Percentiles rank a stretch among this genome's conserved stretches.
Conservation (phyloP, 805 yeast genomes). For the Zygosaccharomyces pseudorouxii region DNA sequence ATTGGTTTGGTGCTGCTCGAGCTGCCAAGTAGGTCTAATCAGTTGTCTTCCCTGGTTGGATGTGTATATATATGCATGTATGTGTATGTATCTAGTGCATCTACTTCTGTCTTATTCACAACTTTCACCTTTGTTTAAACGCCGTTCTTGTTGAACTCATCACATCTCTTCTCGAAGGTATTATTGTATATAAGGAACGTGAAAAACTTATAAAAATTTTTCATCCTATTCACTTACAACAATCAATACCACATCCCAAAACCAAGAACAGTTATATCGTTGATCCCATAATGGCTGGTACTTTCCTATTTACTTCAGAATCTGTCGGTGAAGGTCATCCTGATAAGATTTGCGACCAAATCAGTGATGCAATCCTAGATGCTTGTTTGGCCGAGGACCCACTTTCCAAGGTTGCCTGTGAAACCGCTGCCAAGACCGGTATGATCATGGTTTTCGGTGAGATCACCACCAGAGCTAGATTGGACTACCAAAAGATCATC, state of each 20-base stretch:
- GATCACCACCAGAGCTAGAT: conserved; percentile 91
- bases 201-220: conserved; percentile 2
- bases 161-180: not conserved
- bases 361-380: conserved; percentile 95
- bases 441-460: conserved; percentile 99
- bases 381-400: conserved; percentile 97
- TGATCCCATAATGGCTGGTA: conserved; percentile 30
- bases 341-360: conserved; percentile 97
- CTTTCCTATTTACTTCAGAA: conserved; percentile 73
- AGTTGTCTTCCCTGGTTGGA: not conserved
- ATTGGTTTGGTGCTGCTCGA: not conserved
- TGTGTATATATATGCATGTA: not conserved
- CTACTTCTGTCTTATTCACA: not conserved
- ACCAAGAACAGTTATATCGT: not conserved
- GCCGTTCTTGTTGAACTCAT: not conserved
- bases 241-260: too few species aligned
- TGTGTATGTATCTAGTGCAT: not conserved
- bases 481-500: conserved; percentile 95
- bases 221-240: not conserved
- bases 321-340: conserved; percentile 95
- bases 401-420: conserved; percentile 97
- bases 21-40: not conserved
- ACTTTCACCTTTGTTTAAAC: not conserved
- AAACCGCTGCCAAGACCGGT: conserved; percentile 98
- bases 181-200: conserved; percentile 2